These are phyloP conservation scores for Xylariaceae sp. DNA, from an alignment of 2,329 filamentous ascomycete species.

Conservation along the genomic window DNA sequence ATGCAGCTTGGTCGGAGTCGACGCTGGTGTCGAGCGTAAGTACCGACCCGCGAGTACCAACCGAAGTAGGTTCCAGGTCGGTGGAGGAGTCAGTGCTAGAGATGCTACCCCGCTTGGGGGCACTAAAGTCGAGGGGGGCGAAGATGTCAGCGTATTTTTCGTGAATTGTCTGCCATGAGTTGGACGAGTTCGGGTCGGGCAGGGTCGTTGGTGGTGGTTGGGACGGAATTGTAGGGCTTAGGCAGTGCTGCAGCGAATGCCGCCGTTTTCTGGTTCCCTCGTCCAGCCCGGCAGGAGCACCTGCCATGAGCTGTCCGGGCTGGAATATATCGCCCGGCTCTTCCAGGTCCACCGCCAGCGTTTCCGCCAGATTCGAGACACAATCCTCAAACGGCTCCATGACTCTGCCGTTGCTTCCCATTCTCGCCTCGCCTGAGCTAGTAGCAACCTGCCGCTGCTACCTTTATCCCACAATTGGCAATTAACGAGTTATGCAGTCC, in stretches of 20 bases:
- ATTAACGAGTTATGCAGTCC: background rate
- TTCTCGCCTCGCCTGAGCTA: slow-evolving; percentile 5
- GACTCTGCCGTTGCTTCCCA: slow-evolving; percentile 20
- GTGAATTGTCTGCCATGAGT: slow-evolving; percentile 26
- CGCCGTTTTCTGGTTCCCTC: slow-evolving; percentile 26
- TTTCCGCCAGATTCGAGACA: slow-evolving; percentile 50
- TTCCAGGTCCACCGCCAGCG: slow-evolving; percentile 53
- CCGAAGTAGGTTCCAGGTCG: slow-evolving; percentile 34
- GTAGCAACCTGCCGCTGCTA: background rate
- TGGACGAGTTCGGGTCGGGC: slow-evolving; percentile 22
- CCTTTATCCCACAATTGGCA: slow-evolving; percentile 7
- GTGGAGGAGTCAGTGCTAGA: slow-evolving; percentile 37
- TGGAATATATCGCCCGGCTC: slow-evolving; percentile 45
- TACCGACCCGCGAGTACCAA: slow-evolving; percentile 37
- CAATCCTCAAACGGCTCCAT: slow-evolving; percentile 28
- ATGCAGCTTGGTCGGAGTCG: slow-evolving; percentile 33
- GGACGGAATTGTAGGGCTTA: slow-evolving; percentile 16
- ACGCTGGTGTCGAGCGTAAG: slow-evolving; percentile 41
- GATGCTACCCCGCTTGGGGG: slow-evolving; percentile 27
- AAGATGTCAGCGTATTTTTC: slow-evolving; percentile 28
- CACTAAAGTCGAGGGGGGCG: slow-evolving; percentile 18
- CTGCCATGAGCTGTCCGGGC: slow-evolving; percentile 51
- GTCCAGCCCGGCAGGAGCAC: slow-evolving; percentile 41
- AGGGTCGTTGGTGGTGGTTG: slow-evolving; percentile 12
- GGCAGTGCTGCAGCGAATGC: slow-evolving; percentile 26